A percentile compares a stretch with the other conserved stretches of the same genome.
These are phyloP conservation scores for Cercospora sesami DNA, from an alignment of 2,329 filamentous ascomycete species.

Conservation along the genomic window DNA sequence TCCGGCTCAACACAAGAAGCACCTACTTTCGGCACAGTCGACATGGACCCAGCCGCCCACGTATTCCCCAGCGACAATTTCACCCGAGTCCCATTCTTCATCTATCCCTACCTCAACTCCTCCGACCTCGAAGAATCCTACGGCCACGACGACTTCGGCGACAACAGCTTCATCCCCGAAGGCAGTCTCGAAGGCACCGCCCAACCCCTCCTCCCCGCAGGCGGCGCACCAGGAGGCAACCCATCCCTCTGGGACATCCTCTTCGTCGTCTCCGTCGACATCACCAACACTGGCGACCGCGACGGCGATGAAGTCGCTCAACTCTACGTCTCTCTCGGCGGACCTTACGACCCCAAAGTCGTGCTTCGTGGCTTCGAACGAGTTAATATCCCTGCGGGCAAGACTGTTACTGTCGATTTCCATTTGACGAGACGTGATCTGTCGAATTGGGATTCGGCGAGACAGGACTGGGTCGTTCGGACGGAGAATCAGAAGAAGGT, in stretches of 20 bases:
- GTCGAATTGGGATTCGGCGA: conserved; percentile 27
- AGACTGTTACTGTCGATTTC: conserved; percentile 26
- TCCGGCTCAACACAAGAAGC: conserved; percentile 63
- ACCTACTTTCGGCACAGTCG: conserved; percentile 64
- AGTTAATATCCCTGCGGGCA: conserved; percentile 27
- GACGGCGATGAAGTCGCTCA: conserved; percentile 58
- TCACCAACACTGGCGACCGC: conserved; percentile 63
- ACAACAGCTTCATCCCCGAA: conserved; percentile 60
- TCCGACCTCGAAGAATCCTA: conserved; percentile 60
- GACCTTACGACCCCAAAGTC: conserved; percentile 53
- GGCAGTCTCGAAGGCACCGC: conserved; percentile 48
- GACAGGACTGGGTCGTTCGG: conserved; percentile 49
- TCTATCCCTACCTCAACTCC: conserved; percentile 71
- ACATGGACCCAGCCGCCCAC: conserved; percentile 64
- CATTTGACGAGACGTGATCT: conserved; percentile 26
- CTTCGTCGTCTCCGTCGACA: conserved; percentile 55
- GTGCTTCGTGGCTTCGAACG: conserved; percentile 46
- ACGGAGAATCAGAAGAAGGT: conserved; percentile 32
- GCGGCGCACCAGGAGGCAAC: conserved; percentile 63
- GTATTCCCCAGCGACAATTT: conserved; percentile 62
- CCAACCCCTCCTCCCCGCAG: conserved; percentile 60
- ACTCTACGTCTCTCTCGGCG: conserved; percentile 46
- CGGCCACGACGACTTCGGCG: conserved; percentile 60
- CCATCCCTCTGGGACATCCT: conserved; percentile 60
- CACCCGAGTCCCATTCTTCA: conserved; percentile 56